These are phyloP conservation scores for Fusarium paranaense DNA, from an alignment of 2,329 filamentous ascomycete genomes.

Conservation along the genomic window DNA sequence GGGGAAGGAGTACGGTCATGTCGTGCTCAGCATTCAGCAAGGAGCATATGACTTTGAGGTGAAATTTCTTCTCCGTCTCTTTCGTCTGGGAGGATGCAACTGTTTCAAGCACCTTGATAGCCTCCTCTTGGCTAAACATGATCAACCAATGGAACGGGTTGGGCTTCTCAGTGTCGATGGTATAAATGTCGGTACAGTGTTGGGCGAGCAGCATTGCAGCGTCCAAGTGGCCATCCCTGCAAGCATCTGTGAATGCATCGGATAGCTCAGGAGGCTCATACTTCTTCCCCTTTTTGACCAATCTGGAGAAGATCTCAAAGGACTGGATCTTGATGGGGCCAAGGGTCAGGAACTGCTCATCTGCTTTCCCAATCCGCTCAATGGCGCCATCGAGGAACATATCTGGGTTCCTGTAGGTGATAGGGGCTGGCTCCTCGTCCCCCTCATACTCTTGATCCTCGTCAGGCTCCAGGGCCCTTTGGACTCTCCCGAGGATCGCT, in stretches of 20 bases:
- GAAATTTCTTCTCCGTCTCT: background rate
- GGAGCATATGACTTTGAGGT: background rate
- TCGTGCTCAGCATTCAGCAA: background rate
- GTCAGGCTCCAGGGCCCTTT: background rate
- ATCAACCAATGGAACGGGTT: conserved; percentile 6
- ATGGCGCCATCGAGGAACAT: background rate
- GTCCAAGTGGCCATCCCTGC: conserved; percentile 1
- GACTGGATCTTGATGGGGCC: conserved; percentile 1
- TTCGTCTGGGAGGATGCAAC: background rate
- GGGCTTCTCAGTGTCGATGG: background rate
- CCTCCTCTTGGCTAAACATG: background rate
- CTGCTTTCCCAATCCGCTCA: background rate
- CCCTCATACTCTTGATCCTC: background rate
- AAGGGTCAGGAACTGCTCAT: background rate
- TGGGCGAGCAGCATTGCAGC: background rate
- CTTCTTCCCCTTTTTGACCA: background rate
- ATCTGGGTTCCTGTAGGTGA: background rate
- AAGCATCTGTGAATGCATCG: background rate
- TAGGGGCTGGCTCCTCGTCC: background rate
- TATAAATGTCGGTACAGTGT: background rate
- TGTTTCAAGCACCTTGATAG: background rate
- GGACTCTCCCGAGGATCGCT: background rate
- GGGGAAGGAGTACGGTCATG: background rate
- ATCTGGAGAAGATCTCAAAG: background rate
- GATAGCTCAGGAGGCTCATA: background rate